phyloP scores from a whole-genome alignment of 768 basidiomycete genomes.

The Amylocystis lapponica region DNA sequence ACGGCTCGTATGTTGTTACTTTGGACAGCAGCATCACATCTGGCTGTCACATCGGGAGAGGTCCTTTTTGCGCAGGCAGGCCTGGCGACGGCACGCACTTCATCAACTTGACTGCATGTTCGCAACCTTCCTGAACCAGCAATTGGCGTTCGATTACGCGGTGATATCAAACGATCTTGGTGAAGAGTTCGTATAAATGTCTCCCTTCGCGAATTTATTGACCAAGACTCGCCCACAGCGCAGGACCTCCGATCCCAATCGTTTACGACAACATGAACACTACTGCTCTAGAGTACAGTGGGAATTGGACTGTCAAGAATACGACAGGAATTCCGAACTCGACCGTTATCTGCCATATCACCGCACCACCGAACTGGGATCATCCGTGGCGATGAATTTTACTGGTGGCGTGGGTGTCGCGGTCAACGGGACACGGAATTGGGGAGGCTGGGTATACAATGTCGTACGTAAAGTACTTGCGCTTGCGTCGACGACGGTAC shows the following conservation, averaged over 20 bases:
- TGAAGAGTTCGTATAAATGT: too few relatives aligned
- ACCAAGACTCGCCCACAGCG: too few relatives aligned
- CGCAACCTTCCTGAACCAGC: slow-evolving; percentile 16
- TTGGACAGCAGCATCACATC: slow-evolving; percentile 38
- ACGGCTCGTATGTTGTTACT: slow-evolving; percentile 36
- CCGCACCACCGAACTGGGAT: slow-evolving; percentile 31
- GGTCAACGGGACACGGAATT: slow-evolving; percentile 13
- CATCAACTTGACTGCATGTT: slow-evolving; percentile 43
- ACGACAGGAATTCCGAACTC: slow-evolving; percentile 16
- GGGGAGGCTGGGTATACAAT: slow-evolving; percentile 20
- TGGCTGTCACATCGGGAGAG: slow-evolving; percentile 9
- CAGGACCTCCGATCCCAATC: slow-evolving; percentile 20
- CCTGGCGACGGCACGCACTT: slow-evolving; percentile 46
- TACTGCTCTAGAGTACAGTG: slow-evolving; percentile 40
- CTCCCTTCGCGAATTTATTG: too few relatives aligned
- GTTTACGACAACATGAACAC: slow-evolving; percentile 32
- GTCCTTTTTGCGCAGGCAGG: slow-evolving; percentile 45
- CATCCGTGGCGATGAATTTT: slow-evolving; percentile 38
- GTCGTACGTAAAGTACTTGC: slow-evolving; percentile 18
- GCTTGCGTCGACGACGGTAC: slow-evolving; percentile 38
- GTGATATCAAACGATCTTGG: too few relatives aligned
- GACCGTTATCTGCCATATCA: slow-evolving; percentile 18
- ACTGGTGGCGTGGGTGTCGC: slow-evolving; percentile 34
- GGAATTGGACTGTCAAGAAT: slow-evolving; percentile 40
- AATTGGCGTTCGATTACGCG: slow-evolving; percentile 53